Percentiles rank a stretch among this genome's conserved stretches.
phyloP scores from a whole-genome alignment of 1,139 yeast species.

The Blastobotrys apis region DNA sequence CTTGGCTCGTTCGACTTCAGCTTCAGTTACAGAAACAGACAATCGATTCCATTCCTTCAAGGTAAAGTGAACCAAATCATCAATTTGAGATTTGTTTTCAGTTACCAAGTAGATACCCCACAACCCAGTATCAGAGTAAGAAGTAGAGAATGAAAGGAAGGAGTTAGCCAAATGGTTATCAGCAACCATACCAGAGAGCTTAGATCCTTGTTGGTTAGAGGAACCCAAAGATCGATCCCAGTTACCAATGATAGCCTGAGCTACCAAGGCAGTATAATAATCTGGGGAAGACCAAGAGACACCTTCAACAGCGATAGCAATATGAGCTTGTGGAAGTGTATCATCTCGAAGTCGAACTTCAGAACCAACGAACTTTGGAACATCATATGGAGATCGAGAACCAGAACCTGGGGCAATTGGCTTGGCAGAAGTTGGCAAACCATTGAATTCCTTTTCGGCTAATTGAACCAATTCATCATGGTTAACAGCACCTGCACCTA shows the following conservation, averaged over 20 bases:
- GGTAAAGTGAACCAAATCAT: slow-evolving; percentile 67
- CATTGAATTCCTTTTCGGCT: slow-evolving; percentile 75
- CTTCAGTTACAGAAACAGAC: slow-evolving; percentile 72
- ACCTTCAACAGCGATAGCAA: slow-evolving; percentile 95
- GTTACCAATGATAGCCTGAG: slow-evolving; percentile 94
- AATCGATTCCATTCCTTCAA: slow-evolving; percentile 86
- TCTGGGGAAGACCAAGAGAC: slow-evolving; percentile 97
- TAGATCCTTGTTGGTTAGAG: slow-evolving; percentile 81
- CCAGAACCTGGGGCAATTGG: slow-evolving; percentile 68
- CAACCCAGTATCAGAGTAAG: slow-evolving; percentile 94
- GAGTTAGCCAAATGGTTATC: slow-evolving; percentile 83
- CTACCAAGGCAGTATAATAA: slow-evolving; percentile 90
- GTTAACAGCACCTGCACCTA: slow-evolving; percentile 91
- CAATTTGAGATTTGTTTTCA: slow-evolving; percentile 63
- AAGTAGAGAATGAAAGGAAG: slow-evolving; percentile 93
- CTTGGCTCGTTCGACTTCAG: slow-evolving; percentile 90
- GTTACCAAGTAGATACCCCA: slow-evolving; percentile 95
- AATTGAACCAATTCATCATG: slow-evolving; percentile 76
- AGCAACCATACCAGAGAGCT: slow-evolving; percentile 72
- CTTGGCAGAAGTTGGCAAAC: slow-evolving; percentile 59
- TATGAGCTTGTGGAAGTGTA: slow-evolving; percentile 81
- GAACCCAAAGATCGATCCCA: slow-evolving; percentile 96
- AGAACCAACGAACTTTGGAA: slow-evolving; percentile 80
- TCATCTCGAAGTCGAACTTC: slow-evolving; percentile 82
- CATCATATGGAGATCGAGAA: slow-evolving; percentile 54